phyloP scores from a whole-genome alignment of 805 yeast species.

The Alloascoidea hylecoeti region DNA sequence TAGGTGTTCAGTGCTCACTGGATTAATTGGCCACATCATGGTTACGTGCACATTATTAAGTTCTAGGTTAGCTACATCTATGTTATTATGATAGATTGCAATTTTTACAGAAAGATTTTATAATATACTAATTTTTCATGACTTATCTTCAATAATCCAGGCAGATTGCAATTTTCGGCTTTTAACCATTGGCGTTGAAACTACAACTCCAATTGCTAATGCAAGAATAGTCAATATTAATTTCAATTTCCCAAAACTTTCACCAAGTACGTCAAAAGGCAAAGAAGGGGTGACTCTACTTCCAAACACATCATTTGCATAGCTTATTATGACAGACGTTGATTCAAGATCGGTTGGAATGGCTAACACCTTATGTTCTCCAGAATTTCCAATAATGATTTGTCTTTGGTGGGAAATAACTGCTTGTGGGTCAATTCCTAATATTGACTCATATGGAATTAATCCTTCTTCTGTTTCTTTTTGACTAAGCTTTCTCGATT shows the following conservation, averaged over 20 bases:
- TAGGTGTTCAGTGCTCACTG: too few species aligned
- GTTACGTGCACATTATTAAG: too few species aligned
- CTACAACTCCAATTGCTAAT: slow-evolving; percentile 29
- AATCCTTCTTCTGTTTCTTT: slow-evolving; percentile 43
- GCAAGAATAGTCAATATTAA: slow-evolving; percentile 44
- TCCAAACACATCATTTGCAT: slow-evolving; percentile 64
- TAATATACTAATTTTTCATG: not conserved
- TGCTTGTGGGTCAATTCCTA: slow-evolving; percentile 33
- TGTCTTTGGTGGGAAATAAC: slow-evolving; percentile 36
- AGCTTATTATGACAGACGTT: slow-evolving; percentile 52
- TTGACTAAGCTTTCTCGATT: slow-evolving; percentile 34
- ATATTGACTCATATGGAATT: slow-evolving; percentile 53
- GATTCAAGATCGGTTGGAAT: slow-evolving; percentile 66
- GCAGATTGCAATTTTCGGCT: slow-evolving; percentile 34
- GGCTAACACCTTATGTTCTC: slow-evolving; percentile 23
- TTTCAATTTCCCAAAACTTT: slow-evolving; percentile 51
- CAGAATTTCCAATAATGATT: slow-evolving; percentile 13
- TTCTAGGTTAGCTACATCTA: too few species aligned
- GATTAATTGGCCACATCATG: too few species aligned
- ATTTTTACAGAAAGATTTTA: too few species aligned
- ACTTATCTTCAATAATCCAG: slow-evolving; percentile 27
- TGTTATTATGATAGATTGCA: too few species aligned
- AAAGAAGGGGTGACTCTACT: slow-evolving; percentile 69
- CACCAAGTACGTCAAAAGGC: slow-evolving; percentile 64
- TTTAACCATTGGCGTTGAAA: slow-evolving; percentile 44